Evolutionary conservation across 177 flowering plant genomes (phyloP), one percentile per base, ranked within the genome.

Genomic region (Vitis hybrid): DNA sequence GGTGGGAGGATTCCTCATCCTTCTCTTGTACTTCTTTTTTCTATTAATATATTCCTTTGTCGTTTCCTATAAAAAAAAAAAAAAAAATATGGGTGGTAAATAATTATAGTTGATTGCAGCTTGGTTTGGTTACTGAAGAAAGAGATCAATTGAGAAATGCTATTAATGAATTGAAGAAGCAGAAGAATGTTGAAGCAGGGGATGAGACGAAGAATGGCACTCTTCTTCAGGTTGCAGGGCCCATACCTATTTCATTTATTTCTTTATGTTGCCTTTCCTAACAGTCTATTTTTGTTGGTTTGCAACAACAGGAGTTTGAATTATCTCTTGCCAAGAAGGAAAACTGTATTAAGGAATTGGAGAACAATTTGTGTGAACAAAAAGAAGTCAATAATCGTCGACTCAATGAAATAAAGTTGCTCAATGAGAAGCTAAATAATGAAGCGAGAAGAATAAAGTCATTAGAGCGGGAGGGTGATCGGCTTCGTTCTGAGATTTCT

Each of bases 401-500:
- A 75, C 76, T 68, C 56, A 80, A 82, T 74, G 98, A 96, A 74
- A 81, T 96, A 62, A 79, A 75, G 77, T 66, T 86, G 74, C 91
- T 92, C 19, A 85, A 81, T 68, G 98, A 96, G 76, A 89, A 73
- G 78, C 80, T 90, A 68, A 87, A 75, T 66, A 84, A 75, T 75
- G 98, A 96, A 82, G 83, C 85, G 50, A 85, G 87, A 73, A 82
- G 86, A 79, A 79, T 90, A 68, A 96, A 93, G 75, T 89, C 93
- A 65, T 70, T 93, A 70, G 99, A 96, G 82, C 87, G 99, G 72
- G 99, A 96, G 70, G 76, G 83, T 78, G 97, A 93, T 67, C 84
- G 89, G 14, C 88, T 93, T 74, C 94, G 97, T 56, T 83, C 97
- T n/a, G 97, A 93, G 77, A 91, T 96, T 73, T 80, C 93, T 65